Evolutionary conservation across 768 basidiomycete genomes (phyloP).

Genomic region (Rubroboletus satanas): DNA sequence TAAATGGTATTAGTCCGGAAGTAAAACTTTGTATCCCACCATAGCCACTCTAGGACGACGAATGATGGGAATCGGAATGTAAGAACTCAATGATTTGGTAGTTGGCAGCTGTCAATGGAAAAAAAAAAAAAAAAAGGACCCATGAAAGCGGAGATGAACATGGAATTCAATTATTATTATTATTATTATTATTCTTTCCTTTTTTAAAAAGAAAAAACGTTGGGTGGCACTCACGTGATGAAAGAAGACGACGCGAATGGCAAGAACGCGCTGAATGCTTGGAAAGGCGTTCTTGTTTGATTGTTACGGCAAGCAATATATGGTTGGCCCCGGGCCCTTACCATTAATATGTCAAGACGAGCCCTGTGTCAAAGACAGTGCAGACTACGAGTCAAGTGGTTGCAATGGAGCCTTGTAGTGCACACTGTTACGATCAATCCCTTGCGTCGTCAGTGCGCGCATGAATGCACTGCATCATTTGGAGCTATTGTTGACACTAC

Average conservation of each 20-base stretch:
- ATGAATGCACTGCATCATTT: constrained; percentile 15
- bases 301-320: constrained; percentile 10
- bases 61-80: constrained; percentile 18
- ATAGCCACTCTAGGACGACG: background rate
- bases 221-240: constrained; percentile 46
- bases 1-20: constrained; percentile 15
- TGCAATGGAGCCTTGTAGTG: constrained; percentile 60
- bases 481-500: constrained; percentile 4
- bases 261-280: constrained; percentile 13
- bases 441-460: constrained; percentile 34
- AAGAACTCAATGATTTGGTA: background rate
- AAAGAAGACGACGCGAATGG: constrained; percentile 54
- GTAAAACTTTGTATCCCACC: constrained; percentile 24
- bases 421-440: constrained; percentile 39
- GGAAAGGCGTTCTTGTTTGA: constrained; percentile 7
- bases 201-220: background rate
- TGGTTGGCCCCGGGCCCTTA: constrained; percentile 3
- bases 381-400: constrained; percentile 60
- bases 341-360: constrained; percentile 59
- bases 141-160: constrained; percentile 26
- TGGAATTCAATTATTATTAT: constrained; percentile 2
- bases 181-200: background rate
- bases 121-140: background rate
- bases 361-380: constrained; percentile 41
- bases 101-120: constrained; percentile 4